A percentile compares a stretch with the other conserved stretches of the same genome.
Evolutionary conservation across 176 grass and related monocot genomes (phyloP).

Genomic region (Carex scoparia): DNA sequence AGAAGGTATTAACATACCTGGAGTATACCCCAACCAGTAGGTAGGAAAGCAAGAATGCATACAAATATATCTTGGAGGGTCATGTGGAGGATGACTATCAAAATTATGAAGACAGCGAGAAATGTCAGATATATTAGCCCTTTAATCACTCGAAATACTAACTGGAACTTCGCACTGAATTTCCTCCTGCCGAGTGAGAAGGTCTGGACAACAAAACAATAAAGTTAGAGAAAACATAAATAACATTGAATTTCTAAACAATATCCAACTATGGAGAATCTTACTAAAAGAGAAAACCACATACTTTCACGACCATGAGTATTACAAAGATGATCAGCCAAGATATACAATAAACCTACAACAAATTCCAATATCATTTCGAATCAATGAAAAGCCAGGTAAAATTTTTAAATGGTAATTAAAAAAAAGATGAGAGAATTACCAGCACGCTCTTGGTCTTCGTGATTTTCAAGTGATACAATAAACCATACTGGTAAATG

Average conservation of each 20-base stretch:
- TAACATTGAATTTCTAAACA: not conserved
- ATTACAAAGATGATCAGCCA: constrained; percentile 86
- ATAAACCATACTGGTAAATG: constrained; percentile 93
- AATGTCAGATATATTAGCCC: constrained; percentile 86
- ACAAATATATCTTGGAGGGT: constrained; percentile 89
- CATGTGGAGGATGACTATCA: constrained; percentile 72
- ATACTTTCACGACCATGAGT: constrained; percentile 81
- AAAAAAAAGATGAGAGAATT: constrained; percentile 4
- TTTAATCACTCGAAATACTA: constrained; percentile 92
- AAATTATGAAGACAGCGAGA: constrained; percentile 52
- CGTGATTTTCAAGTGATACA: constrained; percentile 92
- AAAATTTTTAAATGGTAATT: not conserved
- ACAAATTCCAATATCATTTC: constrained; percentile 15
- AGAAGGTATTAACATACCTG: constrained; percentile 40
- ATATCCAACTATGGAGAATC: not conserved
- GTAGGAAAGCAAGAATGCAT: constrained; percentile 89
- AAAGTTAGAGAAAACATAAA: not conserved
- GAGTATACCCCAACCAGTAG: constrained; percentile 94
- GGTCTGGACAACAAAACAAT: constrained; percentile 43
- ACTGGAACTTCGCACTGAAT: constrained; percentile 92
- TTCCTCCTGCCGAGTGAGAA: constrained; percentile 63
- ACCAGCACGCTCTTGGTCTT: constrained; percentile 77
- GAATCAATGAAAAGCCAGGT: not conserved
- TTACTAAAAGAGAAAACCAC: not conserved
- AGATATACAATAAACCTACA: constrained; percentile 81